A percentile compares a stretch with the other conserved stretches of the same genome.
These are phyloP conservation scores for Acer saccharum DNA, from an alignment of 345 rosid genomes.

Conservation along the genomic window DNA sequence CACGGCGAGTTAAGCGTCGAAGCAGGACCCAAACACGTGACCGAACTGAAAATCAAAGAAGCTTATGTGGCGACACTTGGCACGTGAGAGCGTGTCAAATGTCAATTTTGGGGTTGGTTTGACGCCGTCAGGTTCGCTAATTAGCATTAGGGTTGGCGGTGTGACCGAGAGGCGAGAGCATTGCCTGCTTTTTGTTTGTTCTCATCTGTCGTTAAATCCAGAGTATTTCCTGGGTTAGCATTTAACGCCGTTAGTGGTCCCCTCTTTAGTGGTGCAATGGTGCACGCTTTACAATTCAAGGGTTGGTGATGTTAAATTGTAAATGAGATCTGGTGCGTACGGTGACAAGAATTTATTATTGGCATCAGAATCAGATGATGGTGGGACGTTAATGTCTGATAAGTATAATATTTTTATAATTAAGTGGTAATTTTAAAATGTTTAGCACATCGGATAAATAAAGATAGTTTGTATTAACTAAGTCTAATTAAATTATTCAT, in stretches of 20 bases:
- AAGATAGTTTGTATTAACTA: too few species aligned
- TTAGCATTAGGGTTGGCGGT: conserved; percentile 11
- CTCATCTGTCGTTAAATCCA: not conserved
- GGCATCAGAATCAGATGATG: not conserved
- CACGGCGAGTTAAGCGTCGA: conserved; percentile 35
- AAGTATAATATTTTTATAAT: too few species aligned
- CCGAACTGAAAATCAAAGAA: conserved; percentile 13
- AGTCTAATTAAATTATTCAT: too few species aligned
- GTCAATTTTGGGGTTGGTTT: conserved; percentile 19
- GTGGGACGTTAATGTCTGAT: not conserved
- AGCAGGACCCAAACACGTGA: conserved; percentile 35
- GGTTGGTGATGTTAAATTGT: not conserved
- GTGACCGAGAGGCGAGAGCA: conserved; percentile 11
- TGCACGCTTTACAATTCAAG: not conserved
- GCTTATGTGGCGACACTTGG: conserved; percentile 33
- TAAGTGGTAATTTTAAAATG: not conserved
- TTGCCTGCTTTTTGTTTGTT: not conserved
- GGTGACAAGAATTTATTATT: not conserved
- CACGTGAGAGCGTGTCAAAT: conserved; percentile 21
- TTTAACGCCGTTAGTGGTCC: conserved; percentile 18
- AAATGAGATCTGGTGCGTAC: too few species aligned
- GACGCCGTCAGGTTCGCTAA: conserved; percentile 22
- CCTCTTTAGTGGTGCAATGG: not conserved
- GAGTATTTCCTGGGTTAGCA: too few species aligned
- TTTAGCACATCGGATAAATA: not conserved